Conservation (phyloP, 2,329 filamentous ascomycete genomes). For the Sarocladiaceae sp. region DNA sequence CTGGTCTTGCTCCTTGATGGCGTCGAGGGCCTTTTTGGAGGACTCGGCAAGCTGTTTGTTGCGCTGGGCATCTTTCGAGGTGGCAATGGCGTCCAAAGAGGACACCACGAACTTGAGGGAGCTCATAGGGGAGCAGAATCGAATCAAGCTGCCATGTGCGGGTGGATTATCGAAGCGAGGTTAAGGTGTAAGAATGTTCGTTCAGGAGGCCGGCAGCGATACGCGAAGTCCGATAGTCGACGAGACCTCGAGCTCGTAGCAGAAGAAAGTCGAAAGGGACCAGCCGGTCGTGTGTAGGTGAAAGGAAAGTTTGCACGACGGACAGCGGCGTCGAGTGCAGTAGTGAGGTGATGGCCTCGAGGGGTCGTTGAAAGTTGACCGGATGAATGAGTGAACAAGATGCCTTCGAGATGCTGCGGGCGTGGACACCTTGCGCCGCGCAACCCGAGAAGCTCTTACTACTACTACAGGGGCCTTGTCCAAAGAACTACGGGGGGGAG, state of each 20-base stretch:
- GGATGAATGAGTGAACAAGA: not conserved
- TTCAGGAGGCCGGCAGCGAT: conserved; percentile 2
- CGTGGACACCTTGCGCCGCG: conserved; percentile 10
- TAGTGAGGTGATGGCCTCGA: not conserved
- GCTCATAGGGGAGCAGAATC: conserved; percentile 64
- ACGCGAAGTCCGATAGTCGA: not conserved
- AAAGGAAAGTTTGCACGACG: not conserved
- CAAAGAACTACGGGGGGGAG: conserved; percentile 1
- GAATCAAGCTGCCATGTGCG: conserved; percentile 41
- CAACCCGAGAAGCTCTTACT: conserved; percentile 6
- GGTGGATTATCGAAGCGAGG: not conserved
- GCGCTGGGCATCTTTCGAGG: conserved; percentile 85
- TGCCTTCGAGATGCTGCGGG: not conserved
- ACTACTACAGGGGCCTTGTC: conserved; percentile 1
- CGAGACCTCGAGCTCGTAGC: not conserved
- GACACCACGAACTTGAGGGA: conserved; percentile 95
- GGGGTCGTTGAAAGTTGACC: not conserved
- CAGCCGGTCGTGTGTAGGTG: not conserved
- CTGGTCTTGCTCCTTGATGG: conserved; percentile 81
- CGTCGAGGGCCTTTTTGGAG: conserved; percentile 74
- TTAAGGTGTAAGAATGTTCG: not conserved
- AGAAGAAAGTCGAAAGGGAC: not conserved
- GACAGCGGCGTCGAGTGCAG: not conserved
- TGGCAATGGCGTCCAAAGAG: conserved; percentile 85
- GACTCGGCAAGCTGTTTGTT: conserved; percentile 81